phyloP scores from a whole-genome alignment of 2,329 filamentous ascomycete species.

The Corinectria fuckeliana region DNA sequence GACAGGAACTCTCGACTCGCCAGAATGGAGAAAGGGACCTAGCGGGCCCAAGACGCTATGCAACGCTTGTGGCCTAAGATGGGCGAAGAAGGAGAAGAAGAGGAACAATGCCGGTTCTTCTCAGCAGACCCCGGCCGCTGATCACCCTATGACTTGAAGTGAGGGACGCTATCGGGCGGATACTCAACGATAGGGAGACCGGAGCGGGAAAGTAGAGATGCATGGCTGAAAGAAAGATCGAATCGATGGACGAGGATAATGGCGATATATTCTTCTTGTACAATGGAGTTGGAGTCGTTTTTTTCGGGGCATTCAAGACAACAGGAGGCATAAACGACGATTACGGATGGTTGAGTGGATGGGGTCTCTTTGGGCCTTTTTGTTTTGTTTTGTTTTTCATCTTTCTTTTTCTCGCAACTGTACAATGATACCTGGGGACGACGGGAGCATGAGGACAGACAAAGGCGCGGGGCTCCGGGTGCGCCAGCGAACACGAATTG shows the following conservation, averaged over 20 bases:
- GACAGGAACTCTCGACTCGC: constrained; percentile 81
- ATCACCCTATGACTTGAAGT: constrained; percentile 31
- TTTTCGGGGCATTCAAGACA: constrained; percentile 28
- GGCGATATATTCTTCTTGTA: background rate
- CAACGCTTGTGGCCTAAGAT: constrained; percentile 86
- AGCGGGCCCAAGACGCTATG: constrained; percentile 93
- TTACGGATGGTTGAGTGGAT: constrained; percentile 17
- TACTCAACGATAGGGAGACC: background rate
- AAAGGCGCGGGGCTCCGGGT: constrained; percentile 13
- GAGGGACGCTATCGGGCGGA: background rate
- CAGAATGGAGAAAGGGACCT: constrained; percentile 95
- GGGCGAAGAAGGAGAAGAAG: constrained; percentile 86
- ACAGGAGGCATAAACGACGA: constrained; percentile 35
- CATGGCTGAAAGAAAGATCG: background rate
- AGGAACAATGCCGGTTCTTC: constrained; percentile 36
- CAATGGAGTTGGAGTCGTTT: constrained; percentile 15
- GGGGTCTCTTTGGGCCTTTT: background rate
- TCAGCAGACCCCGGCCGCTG: constrained; percentile 28
- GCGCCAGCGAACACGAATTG: constrained; percentile 29
- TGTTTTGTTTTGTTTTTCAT: background rate
- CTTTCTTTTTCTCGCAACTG: constrained; percentile 12
- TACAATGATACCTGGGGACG: constrained; percentile 32
- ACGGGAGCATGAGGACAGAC: constrained; percentile 24
- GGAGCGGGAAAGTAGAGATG: background rate
- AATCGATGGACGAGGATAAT: background rate